Base-by-base conservation (phyloP, 75 land plant species). In the Sequoia sempervirens region DNA sequence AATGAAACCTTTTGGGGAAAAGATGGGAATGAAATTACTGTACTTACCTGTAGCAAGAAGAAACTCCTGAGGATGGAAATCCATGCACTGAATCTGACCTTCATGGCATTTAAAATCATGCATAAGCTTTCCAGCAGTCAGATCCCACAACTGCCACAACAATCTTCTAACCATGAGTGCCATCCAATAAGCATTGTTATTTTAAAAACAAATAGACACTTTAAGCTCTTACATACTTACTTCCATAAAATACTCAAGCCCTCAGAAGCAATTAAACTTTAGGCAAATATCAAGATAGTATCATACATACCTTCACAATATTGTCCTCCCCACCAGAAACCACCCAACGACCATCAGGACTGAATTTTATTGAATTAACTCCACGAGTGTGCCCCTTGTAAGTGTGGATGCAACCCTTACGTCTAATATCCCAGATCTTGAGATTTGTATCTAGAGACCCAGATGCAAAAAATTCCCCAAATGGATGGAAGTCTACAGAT, bases 301-400 rank as follows among this genome's bases (percentile, higher is more conserved):
- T 46, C 34, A 61, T 81, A 58, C 84, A 23, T 86, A 96, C 96
- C 96, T 96, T 96, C 9, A 96, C 94, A n/a, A 87, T 56, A 81
- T 91, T 92, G 85, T 96, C 98, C 75, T 91, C 91, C 28, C 98
- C 96, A 69, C 98, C 94, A 85, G 98, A 94, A 73, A 94, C 98
- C 68, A 96, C 93, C 98, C 98, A 96, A 30, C 94, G 93, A 28
- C 98, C 98, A 90, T 96, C 98, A 50, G 96, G 98, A 80, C 93
- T 94, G 82, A 96, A 96, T 80, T 87, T 93, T 70, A 96, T 90
- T 12, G 90, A 70, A 83, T 90, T 94, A 80, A 96, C 89, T n/a
- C 98, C 96, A 58, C 92, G 89, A 75, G 91, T 94, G 72, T 96
- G 98, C 41, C 98, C 98, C 73, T 93, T 96, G 81, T 96, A 96